A percentile compares a stretch with the other conserved stretches of the same genome.
These are phyloP conservation scores for Sarcocystis neurona DNA, from an alignment of 169 alveolate species.

Conservation along the genomic window DNA sequence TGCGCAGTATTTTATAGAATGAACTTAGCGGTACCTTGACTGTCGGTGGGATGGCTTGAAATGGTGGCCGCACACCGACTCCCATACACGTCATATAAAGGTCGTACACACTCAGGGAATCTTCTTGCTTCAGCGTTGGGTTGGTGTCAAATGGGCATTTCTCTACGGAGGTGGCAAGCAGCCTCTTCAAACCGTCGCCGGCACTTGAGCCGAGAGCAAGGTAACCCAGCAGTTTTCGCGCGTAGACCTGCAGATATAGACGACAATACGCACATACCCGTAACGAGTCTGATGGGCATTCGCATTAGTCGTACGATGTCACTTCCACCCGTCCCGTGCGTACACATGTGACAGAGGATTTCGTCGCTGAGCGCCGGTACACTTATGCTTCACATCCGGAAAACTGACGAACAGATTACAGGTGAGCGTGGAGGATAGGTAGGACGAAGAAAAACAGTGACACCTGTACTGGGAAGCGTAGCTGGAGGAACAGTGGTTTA, in stretches of 20 bases:
- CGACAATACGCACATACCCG: neutral
- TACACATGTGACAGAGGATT: no score
- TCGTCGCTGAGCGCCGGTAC: no score
- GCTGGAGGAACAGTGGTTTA: no score
- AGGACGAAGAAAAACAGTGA: no score
- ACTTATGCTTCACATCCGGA: no score
- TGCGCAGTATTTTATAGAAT: neutral
- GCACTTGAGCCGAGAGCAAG: neutral
- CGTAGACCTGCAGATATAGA: neutral
- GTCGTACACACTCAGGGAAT: neutral
- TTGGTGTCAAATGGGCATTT: neutral
- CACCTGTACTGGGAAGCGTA: no score
- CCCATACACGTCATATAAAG: neutral
- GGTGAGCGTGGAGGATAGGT: no score
- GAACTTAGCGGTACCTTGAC: neutral
- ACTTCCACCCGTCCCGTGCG: no score
- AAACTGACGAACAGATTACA: no score
- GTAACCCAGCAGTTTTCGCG: neutral
- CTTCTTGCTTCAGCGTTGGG: neutral
- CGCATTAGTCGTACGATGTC: no score
- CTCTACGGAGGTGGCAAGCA: neutral
- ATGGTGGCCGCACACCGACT: slow-evolving; percentile 4
- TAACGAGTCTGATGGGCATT: no score
- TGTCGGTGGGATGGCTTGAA: neutral
- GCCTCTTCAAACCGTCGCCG: neutral